These are phyloP conservation scores for Centrapalus pauciflorus DNA, from an alignment of 129 eudicot species.

Conservation along the genomic window DNA sequence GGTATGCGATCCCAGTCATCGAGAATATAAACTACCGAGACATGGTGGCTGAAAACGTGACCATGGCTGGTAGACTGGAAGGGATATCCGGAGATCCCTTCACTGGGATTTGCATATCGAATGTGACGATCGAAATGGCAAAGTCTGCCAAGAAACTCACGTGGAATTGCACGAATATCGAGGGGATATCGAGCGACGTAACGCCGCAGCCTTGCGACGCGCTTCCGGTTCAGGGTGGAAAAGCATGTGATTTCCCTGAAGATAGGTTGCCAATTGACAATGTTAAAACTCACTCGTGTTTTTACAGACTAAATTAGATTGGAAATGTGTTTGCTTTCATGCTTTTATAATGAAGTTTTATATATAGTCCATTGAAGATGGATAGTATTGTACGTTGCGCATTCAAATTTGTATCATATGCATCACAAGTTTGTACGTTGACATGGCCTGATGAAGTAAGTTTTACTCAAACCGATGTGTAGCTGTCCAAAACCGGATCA, in stretches of 20 bases:
- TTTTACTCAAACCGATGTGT: too few relatives aligned
- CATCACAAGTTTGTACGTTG: background rate
- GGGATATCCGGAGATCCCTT: slow-evolving; percentile 79
- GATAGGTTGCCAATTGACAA: slow-evolving; percentile 60
- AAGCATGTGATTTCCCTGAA: slow-evolving; percentile 53
- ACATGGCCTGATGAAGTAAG: too few relatives aligned
- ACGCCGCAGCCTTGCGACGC: slow-evolving; percentile 61
- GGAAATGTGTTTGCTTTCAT: slow-evolving; percentile 17
- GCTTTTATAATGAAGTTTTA: slow-evolving; percentile 6
- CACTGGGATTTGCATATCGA: slow-evolving; percentile 80
- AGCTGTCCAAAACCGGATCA: too few relatives aligned
- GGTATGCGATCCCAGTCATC: slow-evolving; percentile 58
- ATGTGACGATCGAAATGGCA: slow-evolving; percentile 67
- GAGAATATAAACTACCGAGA: slow-evolving; percentile 66
- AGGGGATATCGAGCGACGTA: slow-evolving; percentile 74
- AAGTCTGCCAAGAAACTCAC: slow-evolving; percentile 50
- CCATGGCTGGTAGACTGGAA: slow-evolving; percentile 74
- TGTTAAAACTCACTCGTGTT: slow-evolving; percentile 51
- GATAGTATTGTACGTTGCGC: background rate
- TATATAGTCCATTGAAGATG: background rate
- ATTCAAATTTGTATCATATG: background rate
- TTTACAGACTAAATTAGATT: slow-evolving; percentile 37
- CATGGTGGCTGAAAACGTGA: slow-evolving; percentile 75
- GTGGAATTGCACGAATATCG: slow-evolving; percentile 76
- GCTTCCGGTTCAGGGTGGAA: slow-evolving; percentile 43